These are phyloP conservation scores for Fusarium sp. DNA, from an alignment of 2,329 filamentous ascomycete species.

Conservation along the genomic window DNA sequence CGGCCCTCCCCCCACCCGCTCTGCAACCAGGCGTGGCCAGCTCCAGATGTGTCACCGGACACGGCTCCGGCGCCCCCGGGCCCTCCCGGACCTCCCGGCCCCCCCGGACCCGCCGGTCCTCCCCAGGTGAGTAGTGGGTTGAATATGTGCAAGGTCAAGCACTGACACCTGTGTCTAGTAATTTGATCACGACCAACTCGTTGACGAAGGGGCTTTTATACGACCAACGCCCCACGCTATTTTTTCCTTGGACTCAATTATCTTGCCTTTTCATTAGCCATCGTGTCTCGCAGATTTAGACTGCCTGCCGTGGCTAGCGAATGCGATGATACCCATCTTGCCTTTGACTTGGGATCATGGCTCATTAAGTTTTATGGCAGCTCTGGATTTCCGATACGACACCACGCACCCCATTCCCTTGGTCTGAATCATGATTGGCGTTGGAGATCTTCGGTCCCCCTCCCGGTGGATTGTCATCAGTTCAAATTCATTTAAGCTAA, in stretches of 20 bases:
- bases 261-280: constrained; percentile 42
- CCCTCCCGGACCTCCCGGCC: constrained; percentile 54
- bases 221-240: constrained; percentile 38
- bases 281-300: constrained; percentile 36
- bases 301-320: constrained; percentile 41
- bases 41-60: too few relatives aligned
- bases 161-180: constrained; percentile 40
- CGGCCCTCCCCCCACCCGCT: too few relatives aligned
- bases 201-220: constrained; percentile 44
- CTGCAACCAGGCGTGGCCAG: too few relatives aligned
- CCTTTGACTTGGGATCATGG: constrained; percentile 44
- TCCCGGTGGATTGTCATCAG: constrained; percentile 53
- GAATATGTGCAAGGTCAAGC: constrained; percentile 12
- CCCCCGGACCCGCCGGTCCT: constrained; percentile 53
- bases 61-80: constrained; percentile 59
- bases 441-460: constrained; percentile 54
- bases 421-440: constrained; percentile 57
- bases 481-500: constrained; percentile 52
- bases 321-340: constrained; percentile 43
- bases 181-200: constrained; percentile 47
- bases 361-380: constrained; percentile 47
- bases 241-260: constrained; percentile 46
- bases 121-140: constrained; percentile 52
- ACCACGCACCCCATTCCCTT: constrained; percentile 51
- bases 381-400: constrained; percentile 47